phyloP scores from a whole-genome alignment of 495 filamentous ascomycete genomes.

The Xylaria telfairii region DNA sequence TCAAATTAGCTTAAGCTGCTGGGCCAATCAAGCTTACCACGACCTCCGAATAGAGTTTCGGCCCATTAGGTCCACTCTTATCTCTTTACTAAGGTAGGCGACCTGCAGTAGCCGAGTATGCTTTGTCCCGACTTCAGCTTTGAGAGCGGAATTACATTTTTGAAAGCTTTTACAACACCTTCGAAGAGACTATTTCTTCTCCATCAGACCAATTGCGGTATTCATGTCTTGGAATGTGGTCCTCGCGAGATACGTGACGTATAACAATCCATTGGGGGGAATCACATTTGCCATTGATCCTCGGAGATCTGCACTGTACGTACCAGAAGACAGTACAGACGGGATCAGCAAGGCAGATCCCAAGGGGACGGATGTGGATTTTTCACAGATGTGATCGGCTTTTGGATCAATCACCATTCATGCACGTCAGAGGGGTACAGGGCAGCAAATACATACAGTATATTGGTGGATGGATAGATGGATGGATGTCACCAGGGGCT shows the following conservation, averaged over 20 bases:
- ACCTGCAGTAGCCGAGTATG: neutral
- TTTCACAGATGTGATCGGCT: constrained; percentile 1
- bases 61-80: neutral
- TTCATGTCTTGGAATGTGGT: neutral
- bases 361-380: constrained; percentile 1
- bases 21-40: neutral
- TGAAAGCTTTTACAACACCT: neutral
- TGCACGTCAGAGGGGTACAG: constrained; percentile 13
- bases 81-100: neutral
- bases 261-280: neutral
- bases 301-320: neutral
- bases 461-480: neutral
- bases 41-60: neutral
- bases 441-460: neutral
- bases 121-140: neutral
- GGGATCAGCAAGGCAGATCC: neutral
- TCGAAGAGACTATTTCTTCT: neutral
- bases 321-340: neutral
- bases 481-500: neutral
- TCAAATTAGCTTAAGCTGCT: neutral
- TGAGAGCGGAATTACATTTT: neutral
- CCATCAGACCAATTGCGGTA: neutral
- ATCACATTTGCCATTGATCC: neutral
- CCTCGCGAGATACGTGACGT: neutral
- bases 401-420: constrained; percentile 2